phyloP scores from a whole-genome alignment of 179 eudicot genomes.

The Nepenthes alata region DNA sequence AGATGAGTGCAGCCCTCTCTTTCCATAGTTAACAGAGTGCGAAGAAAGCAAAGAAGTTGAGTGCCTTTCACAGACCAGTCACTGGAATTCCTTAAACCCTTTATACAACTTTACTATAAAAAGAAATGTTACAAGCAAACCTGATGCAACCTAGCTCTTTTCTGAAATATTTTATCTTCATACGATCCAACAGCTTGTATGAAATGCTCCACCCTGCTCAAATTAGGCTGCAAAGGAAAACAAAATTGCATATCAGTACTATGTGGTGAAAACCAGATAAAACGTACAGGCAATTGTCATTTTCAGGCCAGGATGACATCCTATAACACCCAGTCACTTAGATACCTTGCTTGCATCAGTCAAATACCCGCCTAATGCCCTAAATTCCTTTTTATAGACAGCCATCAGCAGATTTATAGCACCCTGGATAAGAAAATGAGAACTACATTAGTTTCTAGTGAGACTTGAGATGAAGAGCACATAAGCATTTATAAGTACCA shows the following conservation, averaged over 20 bases:
- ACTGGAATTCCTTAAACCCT: too few relatives aligned
- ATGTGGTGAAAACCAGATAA: background rate
- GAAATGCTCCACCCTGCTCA: constrained; percentile 26
- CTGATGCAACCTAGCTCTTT: constrained; percentile 81
- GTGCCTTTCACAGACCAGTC: too few relatives aligned
- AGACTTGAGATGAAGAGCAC: too few relatives aligned
- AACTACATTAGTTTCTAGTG: too few relatives aligned
- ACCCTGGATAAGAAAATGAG: constrained; percentile 15
- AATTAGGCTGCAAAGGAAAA: constrained; percentile 24
- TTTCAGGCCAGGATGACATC: too few relatives aligned
- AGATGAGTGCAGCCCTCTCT: too few relatives aligned
- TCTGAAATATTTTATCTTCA: constrained; percentile 42
- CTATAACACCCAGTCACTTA: background rate
- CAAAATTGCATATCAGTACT: background rate
- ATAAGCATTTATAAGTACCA: too few relatives aligned
- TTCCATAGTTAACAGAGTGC: too few relatives aligned
- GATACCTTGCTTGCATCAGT: constrained; percentile 66
- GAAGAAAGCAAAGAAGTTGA: too few relatives aligned
- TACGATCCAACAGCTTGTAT: constrained; percentile 42
- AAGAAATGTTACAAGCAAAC: constrained; percentile 18
- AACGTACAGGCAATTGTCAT: background rate
- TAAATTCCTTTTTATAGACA: constrained; percentile 41
- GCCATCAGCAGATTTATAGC: constrained; percentile 34
- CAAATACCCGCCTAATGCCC: constrained; percentile 27
- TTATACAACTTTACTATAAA: background rate